Evolutionary conservation across 192 early-diverging fungal species (phyloP).

Genomic region (Martensiomyces pterosporus): DNA sequence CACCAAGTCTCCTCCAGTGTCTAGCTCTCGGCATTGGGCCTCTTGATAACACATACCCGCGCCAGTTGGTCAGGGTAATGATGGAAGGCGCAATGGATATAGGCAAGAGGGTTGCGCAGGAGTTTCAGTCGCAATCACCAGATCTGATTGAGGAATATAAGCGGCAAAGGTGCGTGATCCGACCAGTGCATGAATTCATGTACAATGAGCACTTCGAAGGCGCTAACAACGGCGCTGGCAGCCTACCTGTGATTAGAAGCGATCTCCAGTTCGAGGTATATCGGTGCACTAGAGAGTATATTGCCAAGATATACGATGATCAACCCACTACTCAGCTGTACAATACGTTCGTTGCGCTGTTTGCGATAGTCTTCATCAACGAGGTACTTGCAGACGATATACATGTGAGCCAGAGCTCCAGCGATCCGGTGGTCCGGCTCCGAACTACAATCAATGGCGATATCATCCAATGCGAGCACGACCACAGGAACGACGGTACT

Average conservation of each 20-base stretch:
- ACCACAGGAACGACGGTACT: too few species aligned
- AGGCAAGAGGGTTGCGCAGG: slow-evolving; percentile 21
- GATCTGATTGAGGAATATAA: slow-evolving; percentile 6
- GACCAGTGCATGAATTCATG: slow-evolving; percentile 35
- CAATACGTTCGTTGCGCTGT: slow-evolving; percentile 32
- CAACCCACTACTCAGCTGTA: too few species aligned
- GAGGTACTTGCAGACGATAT: slow-evolving; percentile 19
- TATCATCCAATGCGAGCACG: too few species aligned
- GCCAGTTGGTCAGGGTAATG: too few species aligned
- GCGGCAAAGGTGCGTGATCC: slow-evolving; percentile 21
- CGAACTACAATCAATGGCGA: too few species aligned
- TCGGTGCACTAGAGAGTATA: slow-evolving; percentile 18
- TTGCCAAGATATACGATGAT: too few species aligned
- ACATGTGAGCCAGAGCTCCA: too few species aligned
- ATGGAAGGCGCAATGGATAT: slow-evolving; percentile 27
- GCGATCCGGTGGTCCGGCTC: too few species aligned
- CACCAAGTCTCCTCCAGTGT: slow-evolving; percentile 24
- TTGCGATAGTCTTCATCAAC: slow-evolving; percentile 41
- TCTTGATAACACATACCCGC: too few species aligned
- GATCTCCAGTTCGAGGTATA: slow-evolving; percentile 44
- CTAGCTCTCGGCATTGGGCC: slow-evolving; percentile 14
- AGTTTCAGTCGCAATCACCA: slow-evolving; percentile 14
- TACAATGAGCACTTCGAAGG: too few species aligned
- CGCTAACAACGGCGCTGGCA: too few species aligned
- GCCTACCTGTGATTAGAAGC: slow-evolving; percentile 11